These are phyloP conservation scores for Lactarius hengduanensis DNA, from an alignment of 768 basidiomycete species.

Conservation along the genomic window DNA sequence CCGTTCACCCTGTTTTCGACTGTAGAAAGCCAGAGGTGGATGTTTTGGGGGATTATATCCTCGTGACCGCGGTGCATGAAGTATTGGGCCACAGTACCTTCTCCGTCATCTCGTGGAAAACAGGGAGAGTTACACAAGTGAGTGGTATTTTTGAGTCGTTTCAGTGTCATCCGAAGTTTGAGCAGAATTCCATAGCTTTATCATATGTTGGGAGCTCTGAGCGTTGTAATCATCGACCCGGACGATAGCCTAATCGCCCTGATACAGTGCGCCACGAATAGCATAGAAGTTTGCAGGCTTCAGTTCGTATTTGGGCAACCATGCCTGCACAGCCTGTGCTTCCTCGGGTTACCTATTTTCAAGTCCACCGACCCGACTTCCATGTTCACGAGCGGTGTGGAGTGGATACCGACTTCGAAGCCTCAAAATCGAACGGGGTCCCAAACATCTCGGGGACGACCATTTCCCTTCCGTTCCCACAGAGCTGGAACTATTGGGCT, in stretches of 20 bases:
- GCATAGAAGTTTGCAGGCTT: conserved; percentile 13
- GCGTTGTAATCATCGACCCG: conserved; percentile 5
- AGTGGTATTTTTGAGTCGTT: not conserved
- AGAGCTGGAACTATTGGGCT: conserved; percentile 12
- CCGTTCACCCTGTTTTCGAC: conserved; percentile 3
- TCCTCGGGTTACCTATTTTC: conserved; percentile 6
- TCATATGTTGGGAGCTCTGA: conserved; percentile 3
- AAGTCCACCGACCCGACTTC: no score
- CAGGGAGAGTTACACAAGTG: conserved; percentile 10
- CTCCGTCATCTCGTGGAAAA: conserved; percentile 20
- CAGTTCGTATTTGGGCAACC: not conserved
- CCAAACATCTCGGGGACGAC: conserved; percentile 5
- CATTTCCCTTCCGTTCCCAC: conserved; percentile 17
- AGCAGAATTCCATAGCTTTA: not conserved
- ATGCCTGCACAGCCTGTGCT: conserved; percentile 2
- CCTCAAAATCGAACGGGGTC: not conserved
- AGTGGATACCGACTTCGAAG: conserved; percentile 15
- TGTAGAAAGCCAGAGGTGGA: conserved; percentile 11
- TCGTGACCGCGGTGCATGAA: conserved; percentile 6
- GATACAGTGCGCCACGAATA: conserved; percentile 3
- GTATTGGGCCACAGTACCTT: not conserved
- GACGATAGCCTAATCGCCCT: conserved; percentile 11
- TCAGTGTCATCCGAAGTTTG: not conserved
- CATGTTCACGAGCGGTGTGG: not conserved
- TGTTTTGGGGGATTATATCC: conserved; percentile 16